These are phyloP conservation scores for Didymella pomorum DNA, from an alignment of 2,329 filamentous ascomycete genomes.

Conservation along the genomic window DNA sequence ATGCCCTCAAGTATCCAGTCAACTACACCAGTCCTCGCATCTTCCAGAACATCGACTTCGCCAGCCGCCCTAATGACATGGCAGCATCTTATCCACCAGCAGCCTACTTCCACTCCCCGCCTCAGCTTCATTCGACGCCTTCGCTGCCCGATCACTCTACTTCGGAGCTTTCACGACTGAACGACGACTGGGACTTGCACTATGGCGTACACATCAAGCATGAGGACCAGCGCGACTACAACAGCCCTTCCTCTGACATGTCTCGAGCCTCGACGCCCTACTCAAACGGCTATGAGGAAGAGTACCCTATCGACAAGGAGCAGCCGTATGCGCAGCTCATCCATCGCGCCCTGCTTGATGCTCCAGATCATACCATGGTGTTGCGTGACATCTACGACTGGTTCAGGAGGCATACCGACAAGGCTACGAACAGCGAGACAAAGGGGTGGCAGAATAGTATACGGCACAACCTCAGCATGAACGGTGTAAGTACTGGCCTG, in stretches of 20 bases:
- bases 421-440: slow-evolving; percentile 65
- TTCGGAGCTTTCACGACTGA: slow-evolving; percentile 34
- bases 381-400: slow-evolving; percentile 90
- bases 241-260: slow-evolving; percentile 33
- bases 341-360: slow-evolving; percentile 74
- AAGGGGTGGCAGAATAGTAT: slow-evolving; percentile 95
- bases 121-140: slow-evolving; percentile 29
- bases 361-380: slow-evolving; percentile 72
- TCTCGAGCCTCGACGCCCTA: slow-evolving; percentile 36
- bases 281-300: slow-evolving; percentile 26
- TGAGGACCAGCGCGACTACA: slow-evolving; percentile 30
- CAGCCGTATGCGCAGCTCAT: slow-evolving; percentile 86
- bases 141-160: slow-evolving; percentile 32
- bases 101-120: slow-evolving; percentile 44
- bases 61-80: slow-evolving; percentile 24
- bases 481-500: slow-evolving; percentile 68
- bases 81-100: slow-evolving; percentile 42
- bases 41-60: slow-evolving; percentile 28
- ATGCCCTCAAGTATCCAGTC: slow-evolving; percentile 30
- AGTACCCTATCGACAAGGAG: slow-evolving; percentile 51
- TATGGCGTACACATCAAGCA: slow-evolving; percentile 27
- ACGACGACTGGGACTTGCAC: slow-evolving; percentile 36
- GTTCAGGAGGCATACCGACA: slow-evolving; percentile 83
- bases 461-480: slow-evolving; percentile 95
- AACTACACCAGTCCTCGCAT: slow-evolving; percentile 35